Evolutionary conservation across 805 yeast species (phyloP), one percentile per base, ranked within the genome.

Genomic region (Myxozyma nipponensis): DNA sequence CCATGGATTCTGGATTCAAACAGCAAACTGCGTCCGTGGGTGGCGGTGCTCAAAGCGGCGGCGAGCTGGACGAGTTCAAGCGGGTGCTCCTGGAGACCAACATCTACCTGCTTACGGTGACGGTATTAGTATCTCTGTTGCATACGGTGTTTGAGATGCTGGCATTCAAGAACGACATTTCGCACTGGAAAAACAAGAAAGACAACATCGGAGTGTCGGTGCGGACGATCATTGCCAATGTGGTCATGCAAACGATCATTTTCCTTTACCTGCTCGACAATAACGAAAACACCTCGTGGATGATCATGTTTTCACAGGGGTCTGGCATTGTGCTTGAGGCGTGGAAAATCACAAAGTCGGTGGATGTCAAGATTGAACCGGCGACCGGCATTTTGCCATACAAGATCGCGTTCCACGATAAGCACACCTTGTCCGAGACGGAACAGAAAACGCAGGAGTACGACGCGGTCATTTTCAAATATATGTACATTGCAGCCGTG

Each of bases 161-260:
- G 38, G 75, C 75, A 1, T 72, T 72, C 61, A 72, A 71, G 54
- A 69, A 61, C 47, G 75, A 71, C 46, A 70, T 71, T 18, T 64
- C 71, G 1, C 74, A 71, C 57, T 71, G 73, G 73, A 66, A 57
- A 40, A 63, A 67, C 49, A 71, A 69, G 58, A 69, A 68, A 59
- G 71, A 71, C 50, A 69, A 68, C 37, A 66, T 69, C 41, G 74
- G 74, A 36, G 66, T 70, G 39, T 67, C 72, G 36, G 69, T 70
- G 32, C 66, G 73, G 30, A 62, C 72, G 1, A 68, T 72, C 25
- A 52, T 71, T 18, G 72, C 73, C 24, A 71, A 68, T 47, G 75
- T 71, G 21, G 55, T 70, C 21, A 72, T 71, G 63, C 74, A 72
- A 52, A 45, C 64, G 4, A 67, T 72, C 36, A 69, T 72, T n/a